These are phyloP conservation scores for Inonotus obliquus DNA, from an alignment of 1,284 basidiomycete genomes.

Conservation along the genomic window DNA sequence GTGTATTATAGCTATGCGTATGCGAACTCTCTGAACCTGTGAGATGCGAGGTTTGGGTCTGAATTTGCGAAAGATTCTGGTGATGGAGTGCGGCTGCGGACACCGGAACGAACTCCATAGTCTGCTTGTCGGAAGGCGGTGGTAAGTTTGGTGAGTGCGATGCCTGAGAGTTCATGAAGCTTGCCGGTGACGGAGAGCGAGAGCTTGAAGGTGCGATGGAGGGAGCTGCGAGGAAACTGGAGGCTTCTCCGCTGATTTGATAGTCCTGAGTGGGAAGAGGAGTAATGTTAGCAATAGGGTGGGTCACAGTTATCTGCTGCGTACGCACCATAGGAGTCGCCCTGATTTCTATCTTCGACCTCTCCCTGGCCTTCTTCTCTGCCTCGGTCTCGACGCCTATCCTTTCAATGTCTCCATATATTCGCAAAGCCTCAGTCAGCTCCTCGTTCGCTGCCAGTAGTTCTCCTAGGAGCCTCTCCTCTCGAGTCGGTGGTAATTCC, in stretches of 20 bases:
- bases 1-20: conserved; percentile 20
- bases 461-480: conserved; percentile 43
- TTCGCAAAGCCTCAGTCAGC: conserved; percentile 42
- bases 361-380: conserved; percentile 41
- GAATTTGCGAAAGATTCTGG: conserved; percentile 18
- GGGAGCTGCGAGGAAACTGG: conserved; percentile 5
- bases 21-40: conserved; percentile 20
- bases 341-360: conserved; percentile 52
- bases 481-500: conserved; percentile 21
- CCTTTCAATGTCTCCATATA: conserved; percentile 63
- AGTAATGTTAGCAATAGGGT: background rate
- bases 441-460: conserved; percentile 61
- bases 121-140: background rate
- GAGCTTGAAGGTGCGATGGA: conserved; percentile 22
- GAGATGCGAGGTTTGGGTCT: conserved; percentile 5
- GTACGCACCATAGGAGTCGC: conserved; percentile 42
- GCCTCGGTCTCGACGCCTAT: conserved; percentile 56
- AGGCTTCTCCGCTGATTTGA: background rate
- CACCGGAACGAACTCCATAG: background rate
- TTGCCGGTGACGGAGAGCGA: conserved; percentile 18
- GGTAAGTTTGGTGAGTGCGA: background rate
- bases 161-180: conserved; percentile 1
- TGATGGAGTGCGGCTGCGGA: background rate
- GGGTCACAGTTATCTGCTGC: background rate
- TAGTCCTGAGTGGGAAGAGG: background rate